These are phyloP conservation scores for Pleurotus tuoliensis DNA, from an alignment of 768 basidiomycete species.

Conservation along the genomic window DNA sequence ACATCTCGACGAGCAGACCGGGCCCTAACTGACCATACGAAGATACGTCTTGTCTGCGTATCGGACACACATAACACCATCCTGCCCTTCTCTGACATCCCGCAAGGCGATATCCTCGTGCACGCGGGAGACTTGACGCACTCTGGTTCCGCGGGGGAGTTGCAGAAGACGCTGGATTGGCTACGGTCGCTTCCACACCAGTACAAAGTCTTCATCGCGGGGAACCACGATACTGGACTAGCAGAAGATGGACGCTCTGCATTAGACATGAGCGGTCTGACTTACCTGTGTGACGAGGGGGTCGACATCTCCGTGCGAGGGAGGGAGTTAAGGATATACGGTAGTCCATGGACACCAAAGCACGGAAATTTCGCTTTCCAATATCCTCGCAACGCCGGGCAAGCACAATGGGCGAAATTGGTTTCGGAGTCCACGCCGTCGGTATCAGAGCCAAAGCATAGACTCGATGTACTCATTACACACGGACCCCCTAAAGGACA, in stretches of 20 bases:
- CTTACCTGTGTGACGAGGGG: constrained; percentile 33
- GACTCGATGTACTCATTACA: constrained; percentile 37
- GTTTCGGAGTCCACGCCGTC: constrained; percentile 15
- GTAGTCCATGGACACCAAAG: constrained; percentile 34
- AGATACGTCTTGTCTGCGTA: too few relatives aligned
- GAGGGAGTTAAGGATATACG: constrained; percentile 29
- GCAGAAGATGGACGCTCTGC: constrained; percentile 5
- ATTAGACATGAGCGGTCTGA: constrained; percentile 17
- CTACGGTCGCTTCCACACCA: constrained; percentile 28
- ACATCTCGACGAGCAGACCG: too few relatives aligned
- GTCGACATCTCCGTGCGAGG: constrained; percentile 23
- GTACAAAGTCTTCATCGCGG: constrained; percentile 39
- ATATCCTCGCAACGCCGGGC: constrained; percentile 21
- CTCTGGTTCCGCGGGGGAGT: constrained; percentile 28
- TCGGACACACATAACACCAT: too few relatives aligned
- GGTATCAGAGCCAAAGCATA: constrained; percentile 20
- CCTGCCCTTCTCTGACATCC: too few relatives aligned
- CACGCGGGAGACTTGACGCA: constrained; percentile 38
- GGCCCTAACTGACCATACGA: too few relatives aligned
- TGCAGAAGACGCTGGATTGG: constrained; percentile 21
- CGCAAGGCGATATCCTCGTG: constrained; percentile 17
- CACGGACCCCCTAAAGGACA: constrained; percentile 37
- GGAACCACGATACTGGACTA: constrained; percentile 37
- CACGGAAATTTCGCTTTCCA: constrained; percentile 33
- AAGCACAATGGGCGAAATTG: background rate